Percentiles rank a stretch among this genome's conserved stretches.
Conservation (phyloP, 2,329 filamentous ascomycete genomes). For the Xylaria sp. region DNA sequence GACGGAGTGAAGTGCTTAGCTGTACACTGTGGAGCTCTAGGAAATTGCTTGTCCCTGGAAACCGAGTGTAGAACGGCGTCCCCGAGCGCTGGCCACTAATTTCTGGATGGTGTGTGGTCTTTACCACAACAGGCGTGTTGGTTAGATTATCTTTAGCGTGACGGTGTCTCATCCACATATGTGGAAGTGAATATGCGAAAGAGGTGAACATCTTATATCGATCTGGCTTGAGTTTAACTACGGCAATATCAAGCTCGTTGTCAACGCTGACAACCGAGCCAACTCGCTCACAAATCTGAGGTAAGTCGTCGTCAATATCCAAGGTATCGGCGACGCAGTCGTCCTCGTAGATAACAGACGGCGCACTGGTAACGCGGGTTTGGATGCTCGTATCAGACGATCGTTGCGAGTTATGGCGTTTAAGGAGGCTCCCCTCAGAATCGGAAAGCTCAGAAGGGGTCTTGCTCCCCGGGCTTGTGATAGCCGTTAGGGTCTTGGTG, state of each 20-base stretch:
- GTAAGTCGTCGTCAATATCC: not conserved
- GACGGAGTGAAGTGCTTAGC: conserved; percentile 14
- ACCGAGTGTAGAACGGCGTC: conserved; percentile 25
- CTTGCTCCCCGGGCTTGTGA: conserved; percentile 32
- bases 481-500: conserved; percentile 16
- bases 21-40: conserved; percentile 24
- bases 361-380: not conserved
- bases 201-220: too few relatives aligned
- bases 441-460: conserved; percentile 31
- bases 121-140: conserved; percentile 16
- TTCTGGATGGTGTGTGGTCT: conserved; percentile 24
- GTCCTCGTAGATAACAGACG: conserved; percentile 12
- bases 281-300: conserved; percentile 16
- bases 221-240: conserved; percentile 18
- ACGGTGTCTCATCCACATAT: too few relatives aligned
- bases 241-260: conserved; percentile 27
- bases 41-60: conserved; percentile 27
- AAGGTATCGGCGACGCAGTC: not conserved
- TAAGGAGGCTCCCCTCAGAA: conserved; percentile 23
- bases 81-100: conserved; percentile 27
- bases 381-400: conserved; percentile 20
- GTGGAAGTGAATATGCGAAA: not conserved
- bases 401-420: conserved; percentile 21
- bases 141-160: not conserved
- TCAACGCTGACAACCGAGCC: conserved; percentile 29